Evolutionary conservation across 1,284 basidiomycete genomes (phyloP).

Genomic region (Golubevia pallescens): DNA sequence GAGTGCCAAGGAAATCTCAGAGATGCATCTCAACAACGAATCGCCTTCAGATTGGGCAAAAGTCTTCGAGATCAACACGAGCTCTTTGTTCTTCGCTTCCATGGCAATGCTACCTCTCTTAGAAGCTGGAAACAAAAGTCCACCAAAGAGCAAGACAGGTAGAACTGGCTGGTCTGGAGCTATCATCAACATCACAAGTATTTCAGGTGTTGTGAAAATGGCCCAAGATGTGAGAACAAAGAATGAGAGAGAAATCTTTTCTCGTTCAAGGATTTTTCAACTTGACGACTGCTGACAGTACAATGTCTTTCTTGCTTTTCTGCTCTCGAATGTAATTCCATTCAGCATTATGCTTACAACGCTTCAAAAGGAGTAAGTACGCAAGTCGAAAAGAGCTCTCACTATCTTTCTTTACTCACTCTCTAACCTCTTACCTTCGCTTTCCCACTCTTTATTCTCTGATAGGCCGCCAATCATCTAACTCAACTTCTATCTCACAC

Average conservation of each 20-base stretch:
- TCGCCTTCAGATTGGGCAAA: conserved; percentile 26
- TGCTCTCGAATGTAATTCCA: neutral
- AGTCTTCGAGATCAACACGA: conserved; percentile 30
- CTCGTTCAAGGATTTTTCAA: neutral
- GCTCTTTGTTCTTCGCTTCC: conserved; percentile 37
- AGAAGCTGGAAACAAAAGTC: conserved; percentile 7
- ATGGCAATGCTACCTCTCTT: conserved; percentile 52
- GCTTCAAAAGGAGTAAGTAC: conserved; percentile 30
- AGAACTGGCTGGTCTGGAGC: conserved; percentile 3
- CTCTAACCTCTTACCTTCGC: neutral
- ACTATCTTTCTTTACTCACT: neutral
- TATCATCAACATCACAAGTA: conserved; percentile 12
- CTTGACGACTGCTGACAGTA: no score
- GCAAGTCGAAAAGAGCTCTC: neutral
- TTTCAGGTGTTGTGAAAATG: conserved; percentile 1
- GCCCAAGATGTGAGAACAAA: neutral
- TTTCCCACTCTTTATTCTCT: neutral
- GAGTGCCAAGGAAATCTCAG: conserved; percentile 13
- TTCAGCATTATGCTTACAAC: conserved; percentile 42
- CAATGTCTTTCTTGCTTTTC: neutral
- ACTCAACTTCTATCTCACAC: conserved; percentile 45
- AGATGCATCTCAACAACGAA: conserved; percentile 26
- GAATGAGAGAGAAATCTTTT: neutral
- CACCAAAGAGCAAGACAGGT: neutral
- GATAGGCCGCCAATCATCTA: conserved; percentile 33